Base-by-base conservation (phyloP, 768 basidiomycete species). In the Mycena vulgaris region DNA sequence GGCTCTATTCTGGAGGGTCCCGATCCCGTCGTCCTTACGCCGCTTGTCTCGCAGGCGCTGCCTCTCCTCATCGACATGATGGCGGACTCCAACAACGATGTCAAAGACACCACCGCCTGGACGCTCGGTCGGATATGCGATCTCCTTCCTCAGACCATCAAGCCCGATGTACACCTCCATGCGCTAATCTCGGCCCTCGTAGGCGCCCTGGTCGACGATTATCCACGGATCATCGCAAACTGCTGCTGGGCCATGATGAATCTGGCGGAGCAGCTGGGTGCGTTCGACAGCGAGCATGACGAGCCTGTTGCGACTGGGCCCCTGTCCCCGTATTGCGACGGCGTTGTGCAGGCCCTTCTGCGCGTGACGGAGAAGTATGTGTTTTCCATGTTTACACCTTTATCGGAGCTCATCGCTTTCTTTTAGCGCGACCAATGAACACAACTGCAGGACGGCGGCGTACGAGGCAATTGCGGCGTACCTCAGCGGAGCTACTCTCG, bases 171-270 rank as follows among this genome's bases (percentile, higher is more conserved):
- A 2, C 95, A 98, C 79, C 85, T 99, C 11, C 92, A 94, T 70
- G 88, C 91, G 11, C 86, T 99, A 62, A 84, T 99, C 65, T 87
- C 91, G 13, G 95, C 94, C 10, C 87, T 99, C 57, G 95, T 98
- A 14, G 83, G 82, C 59, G 95, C 95, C 27, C 82, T 99, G 70
- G 86, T 88, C 52, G 95, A 94, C 80, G 91, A 69, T 14, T 68
- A 87, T 72, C 92, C 96, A 3, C 86, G 96, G 25, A 96, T 99
- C 71, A 89, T 94, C 28, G 90, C 95, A 39, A 97, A 97, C 82
- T 97, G 95, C 80, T 98, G 96, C 77, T 98, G 97, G 94, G 94
- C 94, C 13, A 81, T 99, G 75, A 97, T 95, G 94, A 98, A 97
- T 81, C 85, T 99, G 35, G 93, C 95, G 13, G 94, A 98, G 78